Evolutionary conservation across 257 asterid species (phyloP).

Genomic region (Rhazya stricta): DNA sequence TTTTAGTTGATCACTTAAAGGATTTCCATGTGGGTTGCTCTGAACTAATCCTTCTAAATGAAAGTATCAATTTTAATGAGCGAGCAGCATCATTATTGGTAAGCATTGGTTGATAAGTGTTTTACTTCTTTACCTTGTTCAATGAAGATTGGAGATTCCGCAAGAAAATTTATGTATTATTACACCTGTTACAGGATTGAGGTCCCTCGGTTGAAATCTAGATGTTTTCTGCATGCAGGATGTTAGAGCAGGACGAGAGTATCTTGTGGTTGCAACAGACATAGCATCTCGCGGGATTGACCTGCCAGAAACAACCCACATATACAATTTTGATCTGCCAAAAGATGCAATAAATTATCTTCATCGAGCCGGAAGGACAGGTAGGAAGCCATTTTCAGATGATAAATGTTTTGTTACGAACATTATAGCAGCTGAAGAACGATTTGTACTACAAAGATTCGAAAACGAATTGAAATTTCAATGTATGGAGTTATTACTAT

Average conservation of each 20-base stretch:
- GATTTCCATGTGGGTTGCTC: constrained; percentile 38
- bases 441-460: constrained; percentile 77
- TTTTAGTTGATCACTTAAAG: constrained; percentile 50
- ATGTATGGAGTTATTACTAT: constrained; percentile 59
- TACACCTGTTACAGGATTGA: not conserved
- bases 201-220: not conserved
- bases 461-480: constrained; percentile 76
- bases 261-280: constrained; percentile 86
- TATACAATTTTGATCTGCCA: constrained; percentile 88
- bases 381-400: constrained; percentile 94
- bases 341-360: constrained; percentile 85
- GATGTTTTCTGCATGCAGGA: constrained; percentile 40
- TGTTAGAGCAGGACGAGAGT: constrained; percentile 55
- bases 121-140: constrained; percentile 10
- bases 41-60: constrained; percentile 64
- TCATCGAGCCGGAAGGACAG: constrained; percentile 96
- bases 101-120: constrained; percentile 22
- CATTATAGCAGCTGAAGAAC: constrained; percentile 67
- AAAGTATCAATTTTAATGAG: constrained; percentile 77
- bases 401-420: constrained; percentile 70
- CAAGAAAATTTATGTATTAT: not conserved
- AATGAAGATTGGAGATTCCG: constrained; percentile 1
- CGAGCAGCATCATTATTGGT: constrained; percentile 70
- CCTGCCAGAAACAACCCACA: constrained; percentile 87
- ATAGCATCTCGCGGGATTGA: constrained; percentile 88